Evolutionary conservation across 2,329 filamentous ascomycete genomes (phyloP), one percentile per base, ranked within the genome.

Genomic region (Pseudonectria foliicola): DNA sequence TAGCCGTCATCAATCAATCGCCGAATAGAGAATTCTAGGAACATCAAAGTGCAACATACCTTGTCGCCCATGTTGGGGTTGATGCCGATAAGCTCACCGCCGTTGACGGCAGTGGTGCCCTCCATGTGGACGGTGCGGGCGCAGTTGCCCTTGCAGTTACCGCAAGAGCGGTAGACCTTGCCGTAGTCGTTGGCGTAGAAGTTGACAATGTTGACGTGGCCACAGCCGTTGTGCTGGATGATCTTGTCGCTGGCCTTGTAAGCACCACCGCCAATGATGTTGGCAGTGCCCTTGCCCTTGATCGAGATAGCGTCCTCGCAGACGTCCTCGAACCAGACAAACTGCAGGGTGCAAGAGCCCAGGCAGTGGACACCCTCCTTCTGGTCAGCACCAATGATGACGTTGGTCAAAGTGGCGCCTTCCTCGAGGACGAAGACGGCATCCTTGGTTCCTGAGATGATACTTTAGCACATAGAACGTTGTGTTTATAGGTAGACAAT

Each of bases 291-390:
- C 31, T 58, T 52, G 7, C 61, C 62, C 60, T 48, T 49, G 47
- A 49, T 45, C 14, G 37, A 39, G 37, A 49, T 49, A 34, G 46
- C 46, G 11, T 52, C 49, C 36, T 68, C 65, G 39, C 66, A 68
- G 31, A 69, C 65, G 18, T 67, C 61, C 34, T 64, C 60, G 39
- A 68, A 72, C 67, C 68, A 71, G 27, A 70, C 68, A n/a, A 61
- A 65, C 43, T 63, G 54, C 7, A 68, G 46, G 3, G 49, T 67
- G 46, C 66, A 68, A 2, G 54, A 31, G 3, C 67, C 67, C 25
- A 57, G 43, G 49, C 66, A 70, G 54, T 70, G 64, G 4, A 70
- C 56, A 18, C 66, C 66, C 46, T 70, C 66, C n/a, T 50, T 53
- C 37, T 69, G 64, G 46, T 67, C 53, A 16, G 55, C 50, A 23